Percentiles rank a stretch among this genome's conserved stretches.
Evolutionary conservation across 305 asterid species (phyloP).

Genomic region (Coffea humblotiana): DNA sequence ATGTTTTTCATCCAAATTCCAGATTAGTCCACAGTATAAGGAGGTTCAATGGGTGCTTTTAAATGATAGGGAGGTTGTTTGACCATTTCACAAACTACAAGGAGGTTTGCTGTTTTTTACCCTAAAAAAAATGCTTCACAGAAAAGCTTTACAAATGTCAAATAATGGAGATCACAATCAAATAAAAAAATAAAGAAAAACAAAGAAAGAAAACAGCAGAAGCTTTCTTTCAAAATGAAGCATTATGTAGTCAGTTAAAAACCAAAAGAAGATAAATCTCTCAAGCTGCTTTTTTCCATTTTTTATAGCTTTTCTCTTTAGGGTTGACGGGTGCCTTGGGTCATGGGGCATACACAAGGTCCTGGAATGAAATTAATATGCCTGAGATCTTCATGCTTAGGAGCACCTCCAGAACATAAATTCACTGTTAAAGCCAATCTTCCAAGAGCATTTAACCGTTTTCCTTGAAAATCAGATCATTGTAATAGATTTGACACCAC

Average conservation of each 20-base stretch:
- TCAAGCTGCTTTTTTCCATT: background rate
- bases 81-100: too few relatives aligned
- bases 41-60: too few relatives aligned
- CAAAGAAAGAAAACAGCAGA: too few relatives aligned
- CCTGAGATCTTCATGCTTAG: background rate
- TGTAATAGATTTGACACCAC: background rate
- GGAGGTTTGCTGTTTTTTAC: too few relatives aligned
- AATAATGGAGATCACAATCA: background rate
- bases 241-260: background rate
- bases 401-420: constrained; percentile 4
- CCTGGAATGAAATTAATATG: background rate
- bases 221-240: background rate
- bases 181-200: too few relatives aligned
- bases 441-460: background rate
- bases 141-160: too few relatives aligned
- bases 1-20: too few relatives aligned
- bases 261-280: background rate
- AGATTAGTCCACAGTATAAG: too few relatives aligned
- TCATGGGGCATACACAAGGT: background rate
- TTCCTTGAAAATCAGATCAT: too few relatives aligned
- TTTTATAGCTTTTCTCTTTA: too few relatives aligned
- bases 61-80: too few relatives aligned
- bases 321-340: background rate
- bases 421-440: background rate
- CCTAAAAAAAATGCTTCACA: constrained; percentile 5